A percentile compares a stretch with the other conserved stretches of the same genome.
Evolutionary conservation across 352 stramenopile species (phyloP).

Genomic region (Globisporangium takayamanum): DNA sequence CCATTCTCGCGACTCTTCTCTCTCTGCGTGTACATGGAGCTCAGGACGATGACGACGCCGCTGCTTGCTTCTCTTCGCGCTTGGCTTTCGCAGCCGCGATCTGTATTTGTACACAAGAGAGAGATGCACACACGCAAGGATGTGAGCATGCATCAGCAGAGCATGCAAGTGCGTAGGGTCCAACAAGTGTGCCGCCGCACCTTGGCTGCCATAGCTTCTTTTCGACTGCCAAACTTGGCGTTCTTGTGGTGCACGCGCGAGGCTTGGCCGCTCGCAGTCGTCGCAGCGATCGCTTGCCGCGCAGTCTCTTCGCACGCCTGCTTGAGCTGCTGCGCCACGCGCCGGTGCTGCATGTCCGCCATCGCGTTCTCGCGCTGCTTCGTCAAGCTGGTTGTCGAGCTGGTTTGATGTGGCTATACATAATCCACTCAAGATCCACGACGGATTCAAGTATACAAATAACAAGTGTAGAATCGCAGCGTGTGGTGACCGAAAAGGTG

Average conservation of each 20-base stretch:
- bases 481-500: slow-evolving; percentile 4
- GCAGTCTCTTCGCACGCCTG: slow-evolving; percentile 79
- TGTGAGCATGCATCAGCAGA: neutral
- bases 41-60: neutral
- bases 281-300: slow-evolving; percentile 69
- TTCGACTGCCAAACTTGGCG: slow-evolving; percentile 72
- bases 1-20: too few species aligned
- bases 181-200: slow-evolving; percentile 8
- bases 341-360: slow-evolving; percentile 61
- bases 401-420: neutral
- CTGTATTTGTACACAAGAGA: slow-evolving; percentile 17
- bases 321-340: slow-evolving; percentile 66
- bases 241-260: slow-evolving; percentile 81
- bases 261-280: slow-evolving; percentile 59
- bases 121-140: neutral
- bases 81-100: slow-evolving; percentile 76
- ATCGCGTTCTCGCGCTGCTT: slow-evolving; percentile 14
- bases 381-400: neutral
- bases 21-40: neutral
- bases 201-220: slow-evolving; percentile 80
- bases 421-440: neutral
- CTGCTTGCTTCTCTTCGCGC: slow-evolving; percentile 40
- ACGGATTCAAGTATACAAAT: neutral
- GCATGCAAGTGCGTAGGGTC: neutral
- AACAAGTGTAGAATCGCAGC: neutral